Conservation (phyloP, 805 yeast species). For the Kockiozyma suomiensis region DNA sequence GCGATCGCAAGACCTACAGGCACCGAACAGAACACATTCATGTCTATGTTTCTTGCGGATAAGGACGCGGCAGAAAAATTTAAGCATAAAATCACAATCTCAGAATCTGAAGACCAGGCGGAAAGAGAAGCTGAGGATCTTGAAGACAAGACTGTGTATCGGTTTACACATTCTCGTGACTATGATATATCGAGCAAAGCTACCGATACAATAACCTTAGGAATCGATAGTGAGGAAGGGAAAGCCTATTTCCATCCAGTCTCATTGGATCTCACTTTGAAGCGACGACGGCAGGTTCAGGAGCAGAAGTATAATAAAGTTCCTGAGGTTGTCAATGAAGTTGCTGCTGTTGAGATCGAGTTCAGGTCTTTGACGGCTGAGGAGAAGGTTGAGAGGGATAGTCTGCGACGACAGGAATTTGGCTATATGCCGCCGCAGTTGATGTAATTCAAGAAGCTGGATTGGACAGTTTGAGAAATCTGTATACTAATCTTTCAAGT, state of each 20-base stretch:
- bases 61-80: conserved; percentile 46
- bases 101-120: conserved; percentile 13
- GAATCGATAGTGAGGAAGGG: conserved; percentile 55
- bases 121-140: conserved; percentile 49
- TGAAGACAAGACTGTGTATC: conserved; percentile 54
- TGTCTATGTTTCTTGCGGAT: conserved; percentile 63
- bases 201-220: conserved; percentile 69
- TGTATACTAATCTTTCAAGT: conserved; percentile 8
- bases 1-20: conserved; percentile 74
- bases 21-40: conserved; percentile 73
- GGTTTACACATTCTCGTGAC: conserved; percentile 70
- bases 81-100: conserved; percentile 16
- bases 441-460: not conserved
- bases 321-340: conserved; percentile 57
- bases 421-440: conserved; percentile 20
- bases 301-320: conserved; percentile 44
- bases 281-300: conserved; percentile 76
- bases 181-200: conserved; percentile 67
- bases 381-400: conserved; percentile 70
- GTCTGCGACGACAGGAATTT: conserved; percentile 52
- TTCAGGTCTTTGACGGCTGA: conserved; percentile 73
- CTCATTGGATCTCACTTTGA: conserved; percentile 73
- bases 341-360: conserved; percentile 62
- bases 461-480: not conserved
- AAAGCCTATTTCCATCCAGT: conserved; percentile 79